These are phyloP conservation scores for Noccaea bulbosa DNA, from an alignment of 345 rosid species.

Conservation along the genomic window DNA sequence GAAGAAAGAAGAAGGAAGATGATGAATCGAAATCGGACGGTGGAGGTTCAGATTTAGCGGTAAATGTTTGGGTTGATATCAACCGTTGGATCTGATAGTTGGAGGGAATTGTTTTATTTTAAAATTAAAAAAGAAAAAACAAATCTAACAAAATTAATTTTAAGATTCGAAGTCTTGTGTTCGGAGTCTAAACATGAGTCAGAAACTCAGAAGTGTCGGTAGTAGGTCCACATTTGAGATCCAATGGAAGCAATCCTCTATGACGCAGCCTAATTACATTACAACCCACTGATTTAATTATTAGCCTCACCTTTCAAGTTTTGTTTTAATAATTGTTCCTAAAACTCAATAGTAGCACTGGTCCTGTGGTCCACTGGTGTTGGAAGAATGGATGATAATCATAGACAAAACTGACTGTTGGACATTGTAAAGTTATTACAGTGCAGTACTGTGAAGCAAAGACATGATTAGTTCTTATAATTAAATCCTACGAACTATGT, in stretches of 20 bases:
- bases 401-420: background rate
- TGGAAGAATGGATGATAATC: background rate
- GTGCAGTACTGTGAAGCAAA: background rate
- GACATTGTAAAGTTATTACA: background rate
- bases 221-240: slow-evolving; percentile 44
- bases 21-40: slow-evolving; percentile 58
- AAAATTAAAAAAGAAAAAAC: background rate
- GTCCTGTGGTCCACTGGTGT: background rate
- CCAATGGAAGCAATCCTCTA: slow-evolving; percentile 38
- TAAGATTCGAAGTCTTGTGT: slow-evolving; percentile 45
- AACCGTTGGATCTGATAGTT: slow-evolving; percentile 55
- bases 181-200: slow-evolving; percentile 41
- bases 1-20: slow-evolving; percentile 12
- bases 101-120: slow-evolving; percentile 39
- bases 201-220: slow-evolving; percentile 53
- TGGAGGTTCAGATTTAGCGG: slow-evolving; percentile 56
- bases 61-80: slow-evolving; percentile 5
- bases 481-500: background rate
- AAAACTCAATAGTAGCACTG: background rate
- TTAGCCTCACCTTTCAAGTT: slow-evolving; percentile 25
- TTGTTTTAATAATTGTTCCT: background rate
- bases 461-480: background rate
- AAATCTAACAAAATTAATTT: slow-evolving; percentile 24
- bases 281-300: background rate
- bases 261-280: slow-evolving; percentile 30